Evolutionary conservation across 257 asterid genomes (phyloP), one percentile per base, ranked within the genome.

Genomic region (Handroanthus guayacan): DNA sequence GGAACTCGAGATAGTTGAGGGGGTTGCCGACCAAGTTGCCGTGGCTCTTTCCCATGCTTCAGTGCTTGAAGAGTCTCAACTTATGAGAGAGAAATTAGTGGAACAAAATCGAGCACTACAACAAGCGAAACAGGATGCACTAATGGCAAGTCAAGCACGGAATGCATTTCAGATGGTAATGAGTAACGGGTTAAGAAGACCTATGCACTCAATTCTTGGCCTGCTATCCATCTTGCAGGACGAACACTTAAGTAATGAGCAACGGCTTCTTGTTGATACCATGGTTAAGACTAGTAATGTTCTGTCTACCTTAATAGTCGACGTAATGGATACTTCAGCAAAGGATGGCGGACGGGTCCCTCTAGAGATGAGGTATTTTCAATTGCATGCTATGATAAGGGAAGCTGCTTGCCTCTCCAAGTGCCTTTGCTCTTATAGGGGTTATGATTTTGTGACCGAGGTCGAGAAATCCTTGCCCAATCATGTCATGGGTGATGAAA

Each of bases 1-100:
- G 67, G 99, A 95, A 52, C 89, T 95, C 25, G 97, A 91, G 75
- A 93, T 95, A 37, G 96, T 95, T 11, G 83, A 87, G 67, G 92
- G 85, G 14, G 97, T 93, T 74, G 97, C 98, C 9, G 94, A 93
- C 81, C 99, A 95, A 86, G 98, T 95, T 58, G 92, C 98, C 0
- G 97, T 95, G 62, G 99, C 99, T 48, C 87, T 95, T 58, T 95
- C 99, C 58, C 99, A 95, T 79, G 99, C 98, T 71, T 90, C 97
- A 18, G 87, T 95, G 31, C 97, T 95, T 14, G 98, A 95, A 82
- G 98, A 95, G 82, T 91, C 97, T 75, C 96, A 89, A 78, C 76
- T 70, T 57, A 93, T 89, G 97, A 85, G 92, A 58, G 97, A 95
- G 5, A 82, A 85, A 75, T 75, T 95, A 72, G 95, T 65, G 41